These are phyloP conservation scores for Stenogyne calaminthoides DNA, from an alignment of 305 asterid species.

Conservation along the genomic window DNA sequence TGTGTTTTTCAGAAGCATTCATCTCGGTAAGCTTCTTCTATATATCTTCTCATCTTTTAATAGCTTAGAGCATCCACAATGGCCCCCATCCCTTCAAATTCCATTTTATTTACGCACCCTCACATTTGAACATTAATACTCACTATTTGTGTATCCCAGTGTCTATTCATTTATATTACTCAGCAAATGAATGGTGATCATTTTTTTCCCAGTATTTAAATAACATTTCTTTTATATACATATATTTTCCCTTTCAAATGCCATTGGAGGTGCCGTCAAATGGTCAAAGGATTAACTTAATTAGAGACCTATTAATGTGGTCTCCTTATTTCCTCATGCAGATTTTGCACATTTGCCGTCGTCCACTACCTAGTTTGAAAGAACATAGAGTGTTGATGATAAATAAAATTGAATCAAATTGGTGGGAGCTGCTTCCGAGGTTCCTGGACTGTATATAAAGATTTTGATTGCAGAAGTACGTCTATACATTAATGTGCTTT, in stretches of 20 bases:
- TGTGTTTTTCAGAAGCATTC: constrained; percentile 16
- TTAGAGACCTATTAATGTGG: not conserved
- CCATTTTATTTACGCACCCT: too few species aligned
- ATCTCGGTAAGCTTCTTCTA: constrained; percentile 18
- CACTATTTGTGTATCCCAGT: too few species aligned
- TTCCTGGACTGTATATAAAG: constrained; percentile 18
- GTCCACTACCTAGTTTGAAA: constrained; percentile 10
- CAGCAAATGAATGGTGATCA: too few species aligned
- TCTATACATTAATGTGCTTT: not conserved
- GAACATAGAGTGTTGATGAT: not conserved
- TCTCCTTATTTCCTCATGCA: constrained; percentile 22
- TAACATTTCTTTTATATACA: not conserved
- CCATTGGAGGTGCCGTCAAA: too few species aligned
- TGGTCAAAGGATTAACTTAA: not conserved
- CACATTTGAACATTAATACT: too few species aligned
- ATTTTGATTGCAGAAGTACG: constrained; percentile 7
- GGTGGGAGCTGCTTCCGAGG: constrained; percentile 19
- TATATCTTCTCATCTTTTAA: not conserved
- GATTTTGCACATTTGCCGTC: not conserved
- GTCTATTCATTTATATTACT: too few species aligned
- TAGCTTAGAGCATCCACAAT: too few species aligned
- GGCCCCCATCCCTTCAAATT: too few species aligned
- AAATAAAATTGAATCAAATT: not conserved
- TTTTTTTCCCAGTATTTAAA: too few species aligned
- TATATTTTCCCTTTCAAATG: too few species aligned